A percentile compares a stretch with the other conserved stretches of the same genome.
Conservation (phyloP, 2,329 filamentous ascomycete genomes). For the Penicillium sp. region DNA sequence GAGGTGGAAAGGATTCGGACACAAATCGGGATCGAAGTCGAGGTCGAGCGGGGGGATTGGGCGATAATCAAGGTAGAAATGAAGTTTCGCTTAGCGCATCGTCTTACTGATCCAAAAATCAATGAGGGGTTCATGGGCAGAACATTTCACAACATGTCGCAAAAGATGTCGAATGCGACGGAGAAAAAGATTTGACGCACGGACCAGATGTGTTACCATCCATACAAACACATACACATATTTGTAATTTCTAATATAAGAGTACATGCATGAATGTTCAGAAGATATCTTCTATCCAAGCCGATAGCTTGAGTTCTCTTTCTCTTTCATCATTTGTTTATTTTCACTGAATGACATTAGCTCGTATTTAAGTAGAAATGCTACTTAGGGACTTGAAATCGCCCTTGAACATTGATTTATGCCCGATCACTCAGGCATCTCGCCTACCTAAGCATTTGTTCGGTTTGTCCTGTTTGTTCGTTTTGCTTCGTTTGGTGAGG, state of each 20-base stretch:
- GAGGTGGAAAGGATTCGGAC: constrained; percentile 10
- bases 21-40: background rate
- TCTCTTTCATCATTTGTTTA: too few species aligned
- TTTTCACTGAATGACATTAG: too few species aligned
- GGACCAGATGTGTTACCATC: constrained; percentile 14
- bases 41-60: constrained; percentile 2
- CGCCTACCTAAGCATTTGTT: too few species aligned
- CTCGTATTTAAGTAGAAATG: too few species aligned
- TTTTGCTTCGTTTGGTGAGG: too few species aligned
- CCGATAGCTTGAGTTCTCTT: too few species aligned
- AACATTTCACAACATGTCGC: constrained; percentile 9
- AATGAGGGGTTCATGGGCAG: constrained; percentile 18
- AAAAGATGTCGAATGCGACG: constrained; percentile 6
- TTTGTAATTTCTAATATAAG: constrained; percentile 4
- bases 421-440: too few species aligned
- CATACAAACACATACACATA: background rate
- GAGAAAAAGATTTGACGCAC: constrained; percentile 25
- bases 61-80: background rate
- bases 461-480: too few species aligned
- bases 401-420: too few species aligned
- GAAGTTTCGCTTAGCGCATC: constrained; percentile 11
- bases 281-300: too few species aligned
- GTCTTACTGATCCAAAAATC: constrained; percentile 2
- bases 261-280: too few species aligned
- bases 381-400: too few species aligned